phyloP scores from a whole-genome alignment of 257 asterid genomes.

The Agastache rugosa region DNA sequence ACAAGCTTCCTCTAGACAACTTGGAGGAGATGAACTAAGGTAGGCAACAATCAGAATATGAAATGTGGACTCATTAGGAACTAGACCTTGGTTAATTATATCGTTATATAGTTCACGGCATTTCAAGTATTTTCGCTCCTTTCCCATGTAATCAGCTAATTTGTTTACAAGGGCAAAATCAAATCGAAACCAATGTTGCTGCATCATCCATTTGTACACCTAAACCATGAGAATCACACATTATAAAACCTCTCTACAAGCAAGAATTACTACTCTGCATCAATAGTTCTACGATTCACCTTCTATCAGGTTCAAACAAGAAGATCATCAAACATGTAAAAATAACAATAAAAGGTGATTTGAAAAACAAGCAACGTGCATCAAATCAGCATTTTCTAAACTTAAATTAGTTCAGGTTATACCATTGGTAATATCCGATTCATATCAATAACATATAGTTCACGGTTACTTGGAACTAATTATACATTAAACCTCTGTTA shows the following conservation, averaged over 20 bases:
- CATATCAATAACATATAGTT: neutral
- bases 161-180: constrained; percentile 85
- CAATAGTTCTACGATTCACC: neutral
- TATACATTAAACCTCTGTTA: constrained; percentile 12
- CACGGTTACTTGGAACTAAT: neutral
- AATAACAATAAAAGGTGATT: neutral
- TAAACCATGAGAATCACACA: constrained; percentile 38
- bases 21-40: constrained; percentile 74
- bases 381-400: constrained; percentile 1
- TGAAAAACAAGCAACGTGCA: neutral
- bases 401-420: neutral
- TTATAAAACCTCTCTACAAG: constrained; percentile 9
- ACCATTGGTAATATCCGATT: neutral
- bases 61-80: constrained; percentile 88
- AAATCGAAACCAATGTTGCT: constrained; percentile 86
- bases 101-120: constrained; percentile 85
- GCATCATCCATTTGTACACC: constrained; percentile 98
- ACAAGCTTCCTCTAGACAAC: constrained; percentile 79
- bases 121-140: constrained; percentile 76
- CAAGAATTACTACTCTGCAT: constrained; percentile 11
- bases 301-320: constrained; percentile 21
- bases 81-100: constrained; percentile 79
- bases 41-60: constrained; percentile 75
- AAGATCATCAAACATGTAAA: constrained; percentile 14
- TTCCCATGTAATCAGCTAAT: constrained; percentile 96